These are phyloP conservation scores for Diospyros kaki DNA, from an alignment of 148 eudicot species.

Conservation along the genomic window DNA sequence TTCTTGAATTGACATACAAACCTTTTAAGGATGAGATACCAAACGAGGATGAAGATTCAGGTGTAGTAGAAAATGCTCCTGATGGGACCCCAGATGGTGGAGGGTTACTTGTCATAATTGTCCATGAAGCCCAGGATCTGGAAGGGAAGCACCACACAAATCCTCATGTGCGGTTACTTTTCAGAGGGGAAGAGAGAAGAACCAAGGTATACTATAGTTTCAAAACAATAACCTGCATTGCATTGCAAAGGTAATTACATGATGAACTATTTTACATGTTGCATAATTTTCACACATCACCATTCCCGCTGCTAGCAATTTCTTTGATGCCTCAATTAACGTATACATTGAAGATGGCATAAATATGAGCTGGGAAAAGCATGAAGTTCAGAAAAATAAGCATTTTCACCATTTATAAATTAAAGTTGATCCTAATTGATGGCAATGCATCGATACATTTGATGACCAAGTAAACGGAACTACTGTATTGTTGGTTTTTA, in stretches of 20 bases:
- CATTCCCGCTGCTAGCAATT: neutral
- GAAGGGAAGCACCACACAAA: slow-evolving; percentile 53
- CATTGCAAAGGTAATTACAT: neutral
- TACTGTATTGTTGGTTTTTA: too few relatives aligned
- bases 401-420: too few relatives aligned
- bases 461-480: too few relatives aligned
- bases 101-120: slow-evolving; percentile 57
- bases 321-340: neutral
- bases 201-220: slow-evolving; percentile 23
- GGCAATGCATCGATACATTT: neutral
- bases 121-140: slow-evolving; percentile 58
- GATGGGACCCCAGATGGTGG: slow-evolving; percentile 42
- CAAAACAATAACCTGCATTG: neutral
- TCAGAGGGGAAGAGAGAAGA: slow-evolving; percentile 29
- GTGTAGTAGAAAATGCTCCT: slow-evolving; percentile 64
- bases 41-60: slow-evolving; percentile 40
- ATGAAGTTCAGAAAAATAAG: neutral
- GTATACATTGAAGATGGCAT: neutral
- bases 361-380: neutral
- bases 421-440: neutral
- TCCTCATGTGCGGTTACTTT: slow-evolving; percentile 31
- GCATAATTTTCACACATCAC: neutral
- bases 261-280: neutral
- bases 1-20: slow-evolving; percentile 59
- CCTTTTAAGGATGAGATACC: slow-evolving; percentile 53